Percentiles rank a stretch among this genome's conserved stretches.
phyloP scores from a whole-genome alignment of 805 yeast species.

The Monosporozyma aerobia region DNA sequence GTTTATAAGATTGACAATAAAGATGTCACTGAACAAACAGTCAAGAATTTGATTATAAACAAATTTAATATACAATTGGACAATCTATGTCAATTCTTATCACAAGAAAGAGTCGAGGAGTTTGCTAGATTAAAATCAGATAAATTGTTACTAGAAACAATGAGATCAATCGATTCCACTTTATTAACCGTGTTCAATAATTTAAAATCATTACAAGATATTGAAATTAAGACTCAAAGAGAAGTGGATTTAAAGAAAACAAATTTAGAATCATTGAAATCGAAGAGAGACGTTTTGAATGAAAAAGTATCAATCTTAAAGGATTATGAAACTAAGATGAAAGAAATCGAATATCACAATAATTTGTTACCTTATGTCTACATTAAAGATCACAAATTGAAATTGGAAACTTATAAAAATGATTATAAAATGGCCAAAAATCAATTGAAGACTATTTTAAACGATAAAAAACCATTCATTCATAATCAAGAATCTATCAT shows the following conservation, averaged over 20 bases:
- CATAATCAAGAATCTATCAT: conserved; percentile 27
- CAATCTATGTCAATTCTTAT: conserved; percentile 86
- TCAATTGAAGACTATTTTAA: conserved; percentile 19
- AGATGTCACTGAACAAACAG: conserved; percentile 34
- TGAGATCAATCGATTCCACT: conserved; percentile 64
- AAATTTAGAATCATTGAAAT: conserved; percentile 28
- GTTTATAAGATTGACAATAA: conserved; percentile 43
- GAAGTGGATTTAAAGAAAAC: conserved; percentile 27
- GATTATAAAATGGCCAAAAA: conserved; percentile 22
- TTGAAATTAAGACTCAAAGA: conserved; percentile 32
- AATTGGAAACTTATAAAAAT: conserved; percentile 21
- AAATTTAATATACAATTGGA: conserved; percentile 72
- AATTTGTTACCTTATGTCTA: conserved; percentile 42
- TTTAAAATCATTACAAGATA: conserved; percentile 44
- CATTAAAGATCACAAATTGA: conserved; percentile 32
- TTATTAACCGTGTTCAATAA: conserved; percentile 48
- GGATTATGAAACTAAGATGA: conserved; percentile 38
- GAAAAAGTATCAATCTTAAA: conserved; percentile 41
- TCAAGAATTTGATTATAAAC: conserved; percentile 36
- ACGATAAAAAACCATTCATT: conserved; percentile 24
- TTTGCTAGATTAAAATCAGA: conserved; percentile 79
- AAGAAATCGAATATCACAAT: conserved; percentile 39
- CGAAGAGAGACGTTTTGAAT: conserved; percentile 33
- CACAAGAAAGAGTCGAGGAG: conserved; percentile 91
- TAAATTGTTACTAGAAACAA: conserved; percentile 64